Conservation (phyloP, 495 filamentous ascomycete genomes). For the Neurospora discreta region DNA sequence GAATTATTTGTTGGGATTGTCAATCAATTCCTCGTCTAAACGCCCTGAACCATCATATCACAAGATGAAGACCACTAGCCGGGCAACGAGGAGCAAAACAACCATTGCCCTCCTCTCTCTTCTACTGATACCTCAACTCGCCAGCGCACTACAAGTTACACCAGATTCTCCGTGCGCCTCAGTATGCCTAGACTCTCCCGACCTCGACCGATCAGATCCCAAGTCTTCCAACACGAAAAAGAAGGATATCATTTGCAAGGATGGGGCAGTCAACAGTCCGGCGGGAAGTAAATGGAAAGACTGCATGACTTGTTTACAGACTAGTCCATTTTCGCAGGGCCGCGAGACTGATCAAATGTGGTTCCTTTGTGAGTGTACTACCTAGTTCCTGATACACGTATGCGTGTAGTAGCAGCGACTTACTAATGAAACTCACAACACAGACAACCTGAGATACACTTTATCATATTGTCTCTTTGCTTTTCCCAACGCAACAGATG, state of each 20-base stretch:
- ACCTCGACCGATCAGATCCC: constrained; percentile 31
- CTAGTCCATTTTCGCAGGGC: constrained; percentile 32
- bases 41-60: neutral
- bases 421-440: neutral
- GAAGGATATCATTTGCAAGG: constrained; percentile 36
- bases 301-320: constrained; percentile 42
- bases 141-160: constrained; percentile 33
- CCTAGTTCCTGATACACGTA: neutral
- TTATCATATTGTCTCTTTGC: constrained; percentile 35
- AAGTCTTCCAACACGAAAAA: constrained; percentile 32
- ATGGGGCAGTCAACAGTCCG: constrained; percentile 18
- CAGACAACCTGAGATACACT: constrained; percentile 37
- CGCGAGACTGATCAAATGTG: constrained; percentile 37
- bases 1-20: neutral
- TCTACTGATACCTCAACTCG: constrained; percentile 13
- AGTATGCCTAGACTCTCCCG: constrained; percentile 29
- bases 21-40: neutral
- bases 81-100: neutral
- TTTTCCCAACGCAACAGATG: constrained; percentile 30
- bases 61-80: constrained; percentile 7
- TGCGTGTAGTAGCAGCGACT: neutral
- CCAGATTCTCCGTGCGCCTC: constrained; percentile 41
- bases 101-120: constrained; percentile 11
- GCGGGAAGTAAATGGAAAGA: constrained; percentile 33
- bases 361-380: constrained; percentile 37